These are phyloP conservation scores for Schrenkiella parvula DNA, from an alignment of 345 rosid genomes.

Conservation along the genomic window DNA sequence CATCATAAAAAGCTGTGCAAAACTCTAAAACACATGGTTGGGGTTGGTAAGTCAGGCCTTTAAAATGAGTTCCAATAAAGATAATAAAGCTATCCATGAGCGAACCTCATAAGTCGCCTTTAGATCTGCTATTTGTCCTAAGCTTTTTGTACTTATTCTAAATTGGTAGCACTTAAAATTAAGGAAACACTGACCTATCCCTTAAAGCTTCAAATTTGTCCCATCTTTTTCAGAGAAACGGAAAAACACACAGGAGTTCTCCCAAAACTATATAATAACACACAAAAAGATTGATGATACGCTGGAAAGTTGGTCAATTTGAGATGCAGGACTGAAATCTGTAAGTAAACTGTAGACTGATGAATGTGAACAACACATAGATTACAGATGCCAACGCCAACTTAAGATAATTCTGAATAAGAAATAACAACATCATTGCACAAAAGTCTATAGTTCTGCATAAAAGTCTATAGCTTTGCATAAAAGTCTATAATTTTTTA, in stretches of 20 bases:
- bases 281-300: slow-evolving; percentile 5
- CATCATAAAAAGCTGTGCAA: slow-evolving; percentile 36
- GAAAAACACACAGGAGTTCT: not conserved
- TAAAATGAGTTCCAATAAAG: slow-evolving; percentile 32
- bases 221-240: slow-evolving; percentile 11
- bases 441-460: slow-evolving; percentile 20
- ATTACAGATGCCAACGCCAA: slow-evolving; percentile 4
- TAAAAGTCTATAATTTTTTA: slow-evolving; percentile 26
- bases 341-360: not conserved
- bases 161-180: slow-evolving; percentile 14
- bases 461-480: slow-evolving; percentile 27
- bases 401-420: not conserved
- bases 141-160: slow-evolving; percentile 29
- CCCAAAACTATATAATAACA: not conserved
- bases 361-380: slow-evolving; percentile 13
- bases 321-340: slow-evolving; percentile 9
- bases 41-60: slow-evolving; percentile 41
- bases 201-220: slow-evolving; percentile 2
- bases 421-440: not conserved
- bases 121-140: slow-evolving; percentile 36
- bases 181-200: slow-evolving; percentile 13
- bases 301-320: slow-evolving; percentile 1
- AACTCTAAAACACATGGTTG: slow-evolving; percentile 39
- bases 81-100: slow-evolving; percentile 29
- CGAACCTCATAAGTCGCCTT: slow-evolving; percentile 31